These are phyloP conservation scores for Santalum album DNA, from an alignment of 164 flowering plant genomes.

Conservation along the genomic window DNA sequence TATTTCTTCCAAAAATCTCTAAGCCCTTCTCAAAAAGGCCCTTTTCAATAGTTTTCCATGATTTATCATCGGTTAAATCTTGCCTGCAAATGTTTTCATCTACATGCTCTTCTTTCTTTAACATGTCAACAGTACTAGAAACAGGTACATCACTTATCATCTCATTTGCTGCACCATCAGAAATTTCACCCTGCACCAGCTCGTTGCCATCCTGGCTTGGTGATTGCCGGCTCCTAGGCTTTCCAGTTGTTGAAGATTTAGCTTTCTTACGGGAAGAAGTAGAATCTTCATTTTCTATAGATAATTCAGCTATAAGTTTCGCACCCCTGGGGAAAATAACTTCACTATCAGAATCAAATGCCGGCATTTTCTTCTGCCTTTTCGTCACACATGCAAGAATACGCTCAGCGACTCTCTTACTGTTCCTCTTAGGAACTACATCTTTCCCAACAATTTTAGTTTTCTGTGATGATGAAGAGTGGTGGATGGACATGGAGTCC, in stretches of 20 bases:
- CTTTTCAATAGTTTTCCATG: slow-evolving; percentile 86
- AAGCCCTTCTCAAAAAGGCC: slow-evolving; percentile 76
- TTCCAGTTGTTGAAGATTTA: slow-evolving; percentile 40
- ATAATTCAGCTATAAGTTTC: slow-evolving; percentile 45
- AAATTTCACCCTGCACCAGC: slow-evolving; percentile 19
- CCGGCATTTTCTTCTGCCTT: slow-evolving; percentile 57
- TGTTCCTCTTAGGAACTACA: slow-evolving; percentile 48
- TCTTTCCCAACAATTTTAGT: slow-evolving; percentile 34
- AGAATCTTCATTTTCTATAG: slow-evolving; percentile 59
- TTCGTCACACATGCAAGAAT: slow-evolving; percentile 53
- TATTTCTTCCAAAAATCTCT: slow-evolving; percentile 87
- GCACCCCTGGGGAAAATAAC: slow-evolving; percentile 35
- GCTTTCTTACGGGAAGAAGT: slow-evolving; percentile 42
- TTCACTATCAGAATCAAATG: slow-evolving; percentile 68
- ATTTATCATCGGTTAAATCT: slow-evolving; percentile 31
- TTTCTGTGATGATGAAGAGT: slow-evolving; percentile 36
- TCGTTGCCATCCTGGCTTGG: slow-evolving; percentile 17
- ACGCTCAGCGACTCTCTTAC: slow-evolving; percentile 75
- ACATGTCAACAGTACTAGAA: slow-evolving; percentile 27
- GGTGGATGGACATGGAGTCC: slow-evolving; percentile 22
- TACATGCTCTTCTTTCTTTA: slow-evolving; percentile 57
- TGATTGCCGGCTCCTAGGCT: slow-evolving; percentile 41
- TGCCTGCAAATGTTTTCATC: slow-evolving; percentile 51
- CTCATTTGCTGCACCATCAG: slow-evolving; percentile 26
- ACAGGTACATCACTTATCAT: slow-evolving; percentile 21